phyloP scores from a whole-genome alignment of 352 stramenopile genomes.

The Pythium catenulatum region DNA sequence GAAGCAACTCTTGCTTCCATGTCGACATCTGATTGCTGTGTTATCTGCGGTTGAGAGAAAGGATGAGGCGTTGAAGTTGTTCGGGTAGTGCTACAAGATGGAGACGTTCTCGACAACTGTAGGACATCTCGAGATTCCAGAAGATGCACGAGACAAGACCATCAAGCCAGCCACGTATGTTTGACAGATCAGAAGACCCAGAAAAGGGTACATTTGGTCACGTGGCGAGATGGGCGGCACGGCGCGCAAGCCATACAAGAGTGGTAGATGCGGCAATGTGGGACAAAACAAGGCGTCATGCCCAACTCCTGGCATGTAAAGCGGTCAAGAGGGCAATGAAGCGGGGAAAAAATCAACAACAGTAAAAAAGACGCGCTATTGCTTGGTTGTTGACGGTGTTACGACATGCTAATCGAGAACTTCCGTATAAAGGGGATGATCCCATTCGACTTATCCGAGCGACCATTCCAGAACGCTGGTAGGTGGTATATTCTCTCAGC shows the following conservation, averaged over 20 bases:
- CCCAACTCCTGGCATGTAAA: no score
- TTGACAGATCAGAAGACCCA: not conserved
- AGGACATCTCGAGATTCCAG: not conserved
- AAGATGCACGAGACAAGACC: not conserved
- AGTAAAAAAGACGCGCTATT: no score
- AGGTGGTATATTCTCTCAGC: no score
- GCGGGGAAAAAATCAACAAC: no score
- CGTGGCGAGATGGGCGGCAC: not conserved
- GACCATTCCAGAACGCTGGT: no score
- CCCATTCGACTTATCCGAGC: no score
- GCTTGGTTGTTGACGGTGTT: no score
- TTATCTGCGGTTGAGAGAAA: not conserved
- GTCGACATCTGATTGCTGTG: not conserved
- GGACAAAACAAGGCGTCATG: not conserved
- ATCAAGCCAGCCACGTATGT: not conserved
- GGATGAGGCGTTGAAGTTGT: not conserved
- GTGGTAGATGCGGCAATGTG: not conserved
- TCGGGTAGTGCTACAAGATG: not conserved
- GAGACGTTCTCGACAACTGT: not conserved
- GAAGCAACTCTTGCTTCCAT: not conserved
- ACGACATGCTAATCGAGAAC: no score
- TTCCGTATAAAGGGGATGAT: no score
- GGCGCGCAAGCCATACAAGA: not conserved
- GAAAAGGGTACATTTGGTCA: not conserved
- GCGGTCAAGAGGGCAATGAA: no score